Percentiles rank a stretch among this genome's conserved stretches.
Conservation (phyloP, 2,329 filamentous ascomycete genomes). For the Neonectria hederae region DNA sequence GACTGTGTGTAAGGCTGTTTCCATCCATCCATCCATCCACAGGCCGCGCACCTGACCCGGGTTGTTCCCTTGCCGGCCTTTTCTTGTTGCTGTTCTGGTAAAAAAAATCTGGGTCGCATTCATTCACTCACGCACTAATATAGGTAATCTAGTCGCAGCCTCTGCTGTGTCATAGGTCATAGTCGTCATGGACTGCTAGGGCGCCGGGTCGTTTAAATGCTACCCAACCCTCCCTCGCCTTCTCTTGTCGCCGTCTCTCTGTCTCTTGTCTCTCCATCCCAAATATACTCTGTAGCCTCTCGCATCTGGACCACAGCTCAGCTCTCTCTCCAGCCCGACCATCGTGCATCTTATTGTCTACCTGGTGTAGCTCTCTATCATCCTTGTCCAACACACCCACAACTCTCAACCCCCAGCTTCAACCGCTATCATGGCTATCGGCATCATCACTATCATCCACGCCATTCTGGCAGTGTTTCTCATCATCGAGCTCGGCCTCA, state of each 20-base stretch:
- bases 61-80: background rate
- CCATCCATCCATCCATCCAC: background rate
- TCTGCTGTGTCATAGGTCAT: constrained; percentile 11
- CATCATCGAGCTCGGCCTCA: constrained; percentile 79
- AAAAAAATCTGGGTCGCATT: background rate
- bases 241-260: background rate
- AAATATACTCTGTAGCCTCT: background rate
- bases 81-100: background rate
- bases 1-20: background rate
- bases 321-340: background rate
- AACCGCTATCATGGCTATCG: constrained; percentile 57
- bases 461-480: constrained; percentile 73
- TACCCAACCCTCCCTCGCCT: constrained; percentile 26
- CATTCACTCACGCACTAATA: background rate
- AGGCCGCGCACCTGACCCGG: background rate
- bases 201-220: constrained; percentile 27
- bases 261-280: constrained; percentile 1
- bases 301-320: background rate
- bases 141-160: background rate
- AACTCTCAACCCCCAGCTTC: background rate
- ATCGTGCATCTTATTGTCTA: background rate
- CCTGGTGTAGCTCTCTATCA: background rate
- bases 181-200: constrained; percentile 28
- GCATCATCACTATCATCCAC: constrained; percentile 70
- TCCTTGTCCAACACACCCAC: background rate